phyloP scores from a whole-genome alignment of 768 basidiomycete genomes.

The Russula dissimulans region DNA sequence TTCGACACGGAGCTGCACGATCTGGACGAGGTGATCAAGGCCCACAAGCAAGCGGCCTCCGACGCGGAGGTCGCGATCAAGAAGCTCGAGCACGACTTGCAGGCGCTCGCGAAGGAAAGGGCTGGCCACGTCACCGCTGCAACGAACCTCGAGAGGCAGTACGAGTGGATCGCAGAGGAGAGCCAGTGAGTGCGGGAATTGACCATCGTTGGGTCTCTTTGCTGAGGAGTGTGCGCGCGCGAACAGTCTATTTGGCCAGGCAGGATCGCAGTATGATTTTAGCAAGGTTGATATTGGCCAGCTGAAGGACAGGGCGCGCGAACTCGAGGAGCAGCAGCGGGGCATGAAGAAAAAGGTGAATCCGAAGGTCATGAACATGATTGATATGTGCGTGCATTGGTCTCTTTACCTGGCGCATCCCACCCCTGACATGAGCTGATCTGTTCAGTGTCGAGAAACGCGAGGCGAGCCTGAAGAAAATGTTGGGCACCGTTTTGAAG shows the following conservation, averaged over 20 bases:
- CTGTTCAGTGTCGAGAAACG: slow-evolving; percentile 80
- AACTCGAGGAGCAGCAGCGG: slow-evolving; percentile 70
- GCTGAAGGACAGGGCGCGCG: slow-evolving; percentile 54
- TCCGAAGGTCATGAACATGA: slow-evolving; percentile 91
- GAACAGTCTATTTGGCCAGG: slow-evolving; percentile 57
- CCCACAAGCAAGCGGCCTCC: slow-evolving; percentile 60
- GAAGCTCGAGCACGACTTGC: slow-evolving; percentile 63
- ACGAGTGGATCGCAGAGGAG: slow-evolving; percentile 86
- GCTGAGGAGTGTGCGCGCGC: background rate
- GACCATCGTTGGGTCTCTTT: background rate
- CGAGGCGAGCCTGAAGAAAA: slow-evolving; percentile 79
- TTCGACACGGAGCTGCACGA: slow-evolving; percentile 85
- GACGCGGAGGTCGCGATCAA: slow-evolving; percentile 59
- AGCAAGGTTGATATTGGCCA: slow-evolving; percentile 46
- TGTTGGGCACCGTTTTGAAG: slow-evolving; percentile 76
- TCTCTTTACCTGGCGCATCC: background rate
- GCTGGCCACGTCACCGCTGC: slow-evolving; percentile 42
- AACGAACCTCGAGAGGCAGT: slow-evolving; percentile 65
- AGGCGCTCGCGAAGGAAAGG: slow-evolving; percentile 55
- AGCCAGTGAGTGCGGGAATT: slow-evolving; percentile 50
- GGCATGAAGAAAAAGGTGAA: slow-evolving; percentile 95
- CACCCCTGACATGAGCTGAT: background rate
- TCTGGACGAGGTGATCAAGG: slow-evolving; percentile 74
- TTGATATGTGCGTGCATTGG: slow-evolving; percentile 61
- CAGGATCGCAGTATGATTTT: slow-evolving; percentile 79